Base-by-base conservation (phyloP, 2,329 filamentous ascomycete species). In the Plectosphaerella sp. region DNA sequence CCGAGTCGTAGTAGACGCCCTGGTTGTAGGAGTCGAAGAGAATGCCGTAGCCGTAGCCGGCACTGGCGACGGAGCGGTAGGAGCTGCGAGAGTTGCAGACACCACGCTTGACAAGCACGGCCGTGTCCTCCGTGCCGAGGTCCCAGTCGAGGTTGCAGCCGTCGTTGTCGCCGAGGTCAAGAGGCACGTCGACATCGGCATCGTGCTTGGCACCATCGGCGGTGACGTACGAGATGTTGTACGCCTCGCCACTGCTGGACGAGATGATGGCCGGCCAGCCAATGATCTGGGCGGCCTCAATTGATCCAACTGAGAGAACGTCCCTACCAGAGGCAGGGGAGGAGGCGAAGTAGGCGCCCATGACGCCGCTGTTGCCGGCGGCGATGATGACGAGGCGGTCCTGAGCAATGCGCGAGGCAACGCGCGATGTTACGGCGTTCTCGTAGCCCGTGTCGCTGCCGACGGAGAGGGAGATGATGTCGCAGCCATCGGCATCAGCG, bases 401-500 rank as follows among this genome's bases (percentile, higher is more conserved):
- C n/a, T 54, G 50, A 7, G 53, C 53, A 6, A 54, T 43, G 16
- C 52, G 35, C 18, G 47, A 50, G 1, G 53, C 57, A 5, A 52
- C 50, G 1, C 50, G 53, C 5, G 53, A 49, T 12, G 49, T 18
- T 5, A 52, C 53, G 1, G 56, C 54, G 41, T 52, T 49, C 10
- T 33, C 43, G 39, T 56, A 60, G 18, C 58, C 57, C 4, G 47
- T 58, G 42, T 57, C 51, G 46, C 52, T 51, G 14, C 57, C 58
- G 3, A 60, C 35, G 1, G 58, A 61, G 1, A 58, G 25, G 11
- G 52, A 56, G n/a, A 61, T 52, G 18, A 61, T 57, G n/a, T 61
- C 59, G 41, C 56, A 58, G 25, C 53, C 54, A 24, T 62, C 59
- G 1, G 55, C 56, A 15, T 62, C 55, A 15, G 61, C 61, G 3